These are phyloP conservation scores for Phoma sp. DNA, from an alignment of 2,329 filamentous ascomycete species.

Conservation along the genomic window DNA sequence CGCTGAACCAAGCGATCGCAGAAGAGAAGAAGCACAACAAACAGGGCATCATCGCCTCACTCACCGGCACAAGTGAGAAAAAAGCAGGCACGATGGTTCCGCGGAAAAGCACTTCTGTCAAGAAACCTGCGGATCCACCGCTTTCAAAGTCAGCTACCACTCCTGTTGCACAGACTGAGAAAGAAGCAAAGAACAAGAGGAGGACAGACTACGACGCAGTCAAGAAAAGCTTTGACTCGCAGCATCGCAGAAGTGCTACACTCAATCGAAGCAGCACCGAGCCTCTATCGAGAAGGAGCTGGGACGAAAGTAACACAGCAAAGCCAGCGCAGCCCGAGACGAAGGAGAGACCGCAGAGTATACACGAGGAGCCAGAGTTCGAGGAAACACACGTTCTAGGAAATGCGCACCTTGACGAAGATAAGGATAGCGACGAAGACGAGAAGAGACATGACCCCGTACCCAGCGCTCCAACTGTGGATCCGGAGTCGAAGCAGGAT, in stretches of 20 bases:
- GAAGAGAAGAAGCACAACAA: conserved; percentile 37
- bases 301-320: neutral
- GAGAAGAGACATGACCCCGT: conserved; percentile 12
- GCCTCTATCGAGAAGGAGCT: conserved; percentile 12
- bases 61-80: conserved; percentile 32
- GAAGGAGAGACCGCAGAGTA: neutral
- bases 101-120: conserved; percentile 28
- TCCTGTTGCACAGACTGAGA: conserved; percentile 16
- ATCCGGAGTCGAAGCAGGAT: neutral
- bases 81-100: conserved; percentile 39
- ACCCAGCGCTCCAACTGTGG: neutral
- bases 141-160: conserved; percentile 19
- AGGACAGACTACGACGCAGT: conserved; percentile 17
- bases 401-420: conserved; percentile 5
- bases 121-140: conserved; percentile 12
- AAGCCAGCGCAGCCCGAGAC: neutral
- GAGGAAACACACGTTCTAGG: conserved; percentile 12
- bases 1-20: conserved; percentile 28
- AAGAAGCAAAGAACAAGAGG: conserved; percentile 15
- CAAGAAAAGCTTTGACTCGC: conserved; percentile 22
- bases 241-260: neutral
- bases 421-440: conserved; percentile 3
- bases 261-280: conserved; percentile 28
- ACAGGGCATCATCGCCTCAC: conserved; percentile 31
- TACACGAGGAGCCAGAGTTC: conserved; percentile 10